phyloP scores from a whole-genome alignment of 345 rosid genomes.

The Aquilaria yunnanensis region DNA sequence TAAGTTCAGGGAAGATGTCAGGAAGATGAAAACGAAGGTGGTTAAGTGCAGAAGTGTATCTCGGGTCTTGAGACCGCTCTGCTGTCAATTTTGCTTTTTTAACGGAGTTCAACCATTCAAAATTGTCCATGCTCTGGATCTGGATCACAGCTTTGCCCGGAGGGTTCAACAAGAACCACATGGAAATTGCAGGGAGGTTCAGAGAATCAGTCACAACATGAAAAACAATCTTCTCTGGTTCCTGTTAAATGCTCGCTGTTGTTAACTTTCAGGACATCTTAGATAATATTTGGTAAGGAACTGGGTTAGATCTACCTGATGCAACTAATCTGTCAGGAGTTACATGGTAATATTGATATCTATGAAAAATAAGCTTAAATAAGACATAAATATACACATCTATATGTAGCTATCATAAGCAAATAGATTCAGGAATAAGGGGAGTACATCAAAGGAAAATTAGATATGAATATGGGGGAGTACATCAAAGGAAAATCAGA shows the following conservation, averaged over 20 bases:
- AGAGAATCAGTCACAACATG: slow-evolving; percentile 86
- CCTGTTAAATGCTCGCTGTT: slow-evolving; percentile 33
- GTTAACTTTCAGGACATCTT: slow-evolving; percentile 5
- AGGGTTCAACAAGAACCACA: slow-evolving; percentile 82
- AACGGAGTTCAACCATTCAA: slow-evolving; percentile 52
- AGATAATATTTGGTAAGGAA: neutral
- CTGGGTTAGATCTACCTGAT: no score
- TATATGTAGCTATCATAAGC: no score
- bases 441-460: no score
- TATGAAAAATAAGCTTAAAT: no score
- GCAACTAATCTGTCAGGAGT: no score
- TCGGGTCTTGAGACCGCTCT: slow-evolving; percentile 54
- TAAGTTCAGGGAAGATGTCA: slow-evolving; percentile 64
- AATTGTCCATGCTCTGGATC: slow-evolving; percentile 58
- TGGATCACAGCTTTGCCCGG: slow-evolving; percentile 56
- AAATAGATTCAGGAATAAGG: no score
- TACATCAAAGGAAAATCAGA: no score
- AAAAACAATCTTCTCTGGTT: slow-evolving; percentile 67
- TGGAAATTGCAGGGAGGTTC: slow-evolving; percentile 77
- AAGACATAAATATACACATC: no score
- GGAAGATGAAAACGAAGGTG: slow-evolving; percentile 90
- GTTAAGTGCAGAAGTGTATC: slow-evolving; percentile 64
- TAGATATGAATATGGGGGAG: no score
- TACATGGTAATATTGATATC: no score
- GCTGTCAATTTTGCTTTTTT: slow-evolving; percentile 42